These are phyloP conservation scores for Phytophthora hybrid DNA, from an alignment of 352 stramenopile genomes.

Conservation along the genomic window DNA sequence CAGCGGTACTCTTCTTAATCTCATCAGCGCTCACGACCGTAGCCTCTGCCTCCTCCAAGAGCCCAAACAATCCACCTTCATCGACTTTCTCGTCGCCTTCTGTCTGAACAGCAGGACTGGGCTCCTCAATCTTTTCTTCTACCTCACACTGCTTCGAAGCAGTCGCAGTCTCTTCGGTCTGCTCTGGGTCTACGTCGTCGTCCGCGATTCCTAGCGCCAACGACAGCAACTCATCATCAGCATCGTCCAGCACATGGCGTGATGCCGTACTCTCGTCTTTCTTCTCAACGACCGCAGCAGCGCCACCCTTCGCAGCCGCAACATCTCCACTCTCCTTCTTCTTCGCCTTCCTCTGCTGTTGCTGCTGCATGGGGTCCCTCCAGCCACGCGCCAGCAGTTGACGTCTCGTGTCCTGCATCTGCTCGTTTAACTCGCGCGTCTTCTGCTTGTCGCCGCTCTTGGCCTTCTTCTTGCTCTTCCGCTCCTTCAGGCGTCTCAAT, in stretches of 20 bases:
- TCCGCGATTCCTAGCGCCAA: conserved; percentile 30
- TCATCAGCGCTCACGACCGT: conserved; percentile 42
- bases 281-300: not conserved
- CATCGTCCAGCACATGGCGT: conserved; percentile 21
- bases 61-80: conserved; percentile 43
- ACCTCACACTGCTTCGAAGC: not conserved
- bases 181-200: conserved; percentile 9
- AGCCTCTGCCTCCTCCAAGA: conserved; percentile 52
- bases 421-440: conserved; percentile 47
- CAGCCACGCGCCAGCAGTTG: conserved; percentile 55
- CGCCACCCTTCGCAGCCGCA: not conserved
- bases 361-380: conserved; percentile 50
- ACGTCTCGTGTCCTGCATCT: conserved; percentile 52
- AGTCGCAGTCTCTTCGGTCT: conserved; percentile 2
- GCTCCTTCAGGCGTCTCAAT: conserved; percentile 51
- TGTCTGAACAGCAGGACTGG: not conserved
- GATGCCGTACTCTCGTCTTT: not conserved
- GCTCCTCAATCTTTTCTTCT: not conserved
- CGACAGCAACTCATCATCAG: conserved; percentile 36
- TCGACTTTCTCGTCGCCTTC: conserved; percentile 26
- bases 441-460: conserved; percentile 50
- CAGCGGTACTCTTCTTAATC: conserved; percentile 53
- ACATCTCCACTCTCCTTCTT: conserved; percentile 27
- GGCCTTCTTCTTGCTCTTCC: conserved; percentile 73
- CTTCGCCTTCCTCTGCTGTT: conserved; percentile 46